Evolutionary conservation across 495 filamentous ascomycete species (phyloP), one percentile per base, ranked within the genome.

Genomic region (Annulohypoxylon maeteangense): DNA sequence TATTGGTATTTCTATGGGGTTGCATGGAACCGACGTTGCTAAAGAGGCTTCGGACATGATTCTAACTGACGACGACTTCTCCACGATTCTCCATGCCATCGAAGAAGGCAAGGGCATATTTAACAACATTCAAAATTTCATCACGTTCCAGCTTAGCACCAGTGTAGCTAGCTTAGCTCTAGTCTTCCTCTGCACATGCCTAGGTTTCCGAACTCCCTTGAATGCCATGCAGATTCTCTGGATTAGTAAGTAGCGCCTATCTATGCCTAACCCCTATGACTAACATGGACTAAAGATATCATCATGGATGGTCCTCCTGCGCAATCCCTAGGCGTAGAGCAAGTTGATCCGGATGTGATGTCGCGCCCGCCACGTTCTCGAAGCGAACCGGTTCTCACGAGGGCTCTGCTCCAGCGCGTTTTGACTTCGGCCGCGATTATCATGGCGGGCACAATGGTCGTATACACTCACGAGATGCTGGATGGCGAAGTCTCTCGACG

Each of bases 11-110:
- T 92, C 94, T 11, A 99, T 99, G 95, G 95, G 95, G 65, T 87
- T 89, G 72, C 89, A 97, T 32, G 95, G 95, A 48, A 99, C 95
- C 1, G 95, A 99, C 75, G 95, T 99, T 36, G 95, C 95, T 66
- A 99, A 99, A 84, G 95, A 99, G 80, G 95, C 95, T 32, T 93
- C 96, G n/a, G 95, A 99, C 77, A 99, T 99, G 95, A 98, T 99
- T 74, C 81, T 99, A 59, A 98, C 95, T 0, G 94, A 98, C 75
- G 95, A 99, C 75, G 93, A 98, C 78, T 99, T 99, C 77, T 96
- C 95, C 16, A 99, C 95, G 4, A 99, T 99, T 68, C 85, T 99
- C 4, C 92, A 88, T 55, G 96, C 95, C 42, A 98, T 99, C 74
- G 95, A 99, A 78, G 95, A 99, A 81, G 96, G 95, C 76, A 99